phyloP scores from a whole-genome alignment of 2,329 filamentous ascomycete species.

The Penicillium crustosum region DNA sequence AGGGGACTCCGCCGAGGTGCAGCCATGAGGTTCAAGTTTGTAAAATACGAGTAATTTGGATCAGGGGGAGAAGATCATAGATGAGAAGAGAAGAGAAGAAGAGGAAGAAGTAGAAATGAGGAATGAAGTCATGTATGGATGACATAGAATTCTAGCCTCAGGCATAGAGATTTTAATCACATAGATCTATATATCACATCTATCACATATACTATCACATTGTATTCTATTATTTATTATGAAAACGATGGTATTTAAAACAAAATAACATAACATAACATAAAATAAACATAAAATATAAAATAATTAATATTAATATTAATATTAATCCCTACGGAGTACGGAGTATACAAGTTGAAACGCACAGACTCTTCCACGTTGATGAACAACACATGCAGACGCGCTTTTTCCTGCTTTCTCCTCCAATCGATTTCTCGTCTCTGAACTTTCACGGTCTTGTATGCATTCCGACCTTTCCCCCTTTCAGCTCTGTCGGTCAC shows the following conservation, averaged over 20 bases:
- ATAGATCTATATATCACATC: too few relatives aligned
- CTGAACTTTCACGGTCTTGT: neutral
- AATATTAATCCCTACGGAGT: too few relatives aligned
- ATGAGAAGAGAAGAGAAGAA: neutral
- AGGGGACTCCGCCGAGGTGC: constrained; percentile 3
- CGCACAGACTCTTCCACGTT: constrained; percentile 11
- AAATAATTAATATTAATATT: too few relatives aligned
- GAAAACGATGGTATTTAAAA: too few relatives aligned
- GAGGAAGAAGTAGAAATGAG: neutral
- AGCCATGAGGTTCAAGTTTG: constrained; percentile 7
- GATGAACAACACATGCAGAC: constrained; percentile 12
- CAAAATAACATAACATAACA: too few relatives aligned
- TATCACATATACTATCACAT: too few relatives aligned
- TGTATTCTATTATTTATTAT: too few relatives aligned
- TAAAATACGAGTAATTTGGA: constrained; percentile 1
- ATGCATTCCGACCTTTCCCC: neutral
- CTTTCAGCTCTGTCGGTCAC: neutral
- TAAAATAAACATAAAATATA: too few relatives aligned
- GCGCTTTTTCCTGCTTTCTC: constrained; percentile 5
- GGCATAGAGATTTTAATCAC: neutral
- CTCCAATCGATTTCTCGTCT: constrained; percentile 20
- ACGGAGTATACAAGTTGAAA: neutral
- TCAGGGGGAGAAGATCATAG: neutral
- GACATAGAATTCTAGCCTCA: neutral
- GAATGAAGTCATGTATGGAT: neutral